Evolutionary conservation across 2,329 filamentous ascomycete species (phyloP).

Genomic region (Didymella exigua): DNA sequence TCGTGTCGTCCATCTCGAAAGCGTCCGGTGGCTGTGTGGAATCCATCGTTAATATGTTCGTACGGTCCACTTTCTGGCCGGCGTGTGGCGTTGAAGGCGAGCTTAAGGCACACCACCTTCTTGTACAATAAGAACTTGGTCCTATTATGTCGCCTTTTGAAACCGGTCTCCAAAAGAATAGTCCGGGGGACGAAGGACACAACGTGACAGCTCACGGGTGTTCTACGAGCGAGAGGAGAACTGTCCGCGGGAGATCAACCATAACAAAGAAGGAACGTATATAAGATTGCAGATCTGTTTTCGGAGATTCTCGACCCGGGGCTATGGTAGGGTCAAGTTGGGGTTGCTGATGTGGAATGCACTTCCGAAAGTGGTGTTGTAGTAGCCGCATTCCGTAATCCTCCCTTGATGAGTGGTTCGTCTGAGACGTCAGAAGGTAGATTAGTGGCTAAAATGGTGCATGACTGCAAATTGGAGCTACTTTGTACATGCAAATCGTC

Average conservation of each 20-base stretch:
- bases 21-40: neutral
- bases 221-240: conserved; percentile 17
- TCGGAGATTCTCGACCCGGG: conserved; percentile 16
- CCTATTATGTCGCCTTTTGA: conserved; percentile 8
- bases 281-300: conserved; percentile 28
- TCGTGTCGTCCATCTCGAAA: neutral
- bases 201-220: conserved; percentile 11
- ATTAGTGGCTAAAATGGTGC: neutral
- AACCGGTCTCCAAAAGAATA: conserved; percentile 12
- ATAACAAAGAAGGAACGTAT: conserved; percentile 38
- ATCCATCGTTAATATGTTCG: neutral
- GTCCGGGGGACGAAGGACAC: conserved; percentile 21
- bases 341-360: conserved; percentile 18
- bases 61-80: neutral
- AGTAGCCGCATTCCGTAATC: conserved; percentile 25
- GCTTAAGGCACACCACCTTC: neutral
- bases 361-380: conserved; percentile 13
- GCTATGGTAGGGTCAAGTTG: conserved; percentile 9
- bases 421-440: conserved; percentile 6
- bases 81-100: neutral
- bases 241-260: conserved; percentile 19
- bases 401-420: conserved; percentile 20
- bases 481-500: neutral
- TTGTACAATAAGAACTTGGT: neutral
- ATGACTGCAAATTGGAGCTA: neutral